phyloP scores from a whole-genome alignment of 2,329 filamentous ascomycete species.

The Venturia effusa region DNA sequence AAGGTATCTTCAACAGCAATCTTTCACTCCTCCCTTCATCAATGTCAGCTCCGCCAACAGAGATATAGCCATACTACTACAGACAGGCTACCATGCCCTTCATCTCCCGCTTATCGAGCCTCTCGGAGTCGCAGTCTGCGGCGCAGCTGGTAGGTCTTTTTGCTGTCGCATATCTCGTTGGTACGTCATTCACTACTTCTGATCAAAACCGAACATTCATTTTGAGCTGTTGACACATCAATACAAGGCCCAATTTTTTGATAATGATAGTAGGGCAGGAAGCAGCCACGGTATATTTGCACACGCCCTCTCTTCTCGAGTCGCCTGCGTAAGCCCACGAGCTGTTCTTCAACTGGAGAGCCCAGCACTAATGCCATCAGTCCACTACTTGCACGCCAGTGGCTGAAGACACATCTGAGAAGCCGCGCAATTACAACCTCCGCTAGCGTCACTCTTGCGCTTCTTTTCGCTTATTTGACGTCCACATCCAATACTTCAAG shows the following conservation, averaged over 20 bases:
- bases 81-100: background rate
- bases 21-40: background rate
- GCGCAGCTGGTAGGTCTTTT: background rate
- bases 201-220: no score
- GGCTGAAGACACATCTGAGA: background rate
- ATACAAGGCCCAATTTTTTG: no score
- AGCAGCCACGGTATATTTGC: background rate
- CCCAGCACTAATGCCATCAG: background rate
- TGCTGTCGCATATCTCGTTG: background rate
- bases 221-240: no score
- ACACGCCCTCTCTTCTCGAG: slow-evolving; percentile 5
- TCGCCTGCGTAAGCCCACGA: background rate
- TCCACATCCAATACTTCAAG: background rate
- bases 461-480: background rate
- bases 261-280: background rate
- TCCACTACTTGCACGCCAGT: background rate
- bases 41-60: background rate
- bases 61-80: background rate
- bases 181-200: background rate
- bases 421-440: background rate
- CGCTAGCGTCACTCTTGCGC: background rate
- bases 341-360: background rate
- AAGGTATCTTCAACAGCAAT: background rate
- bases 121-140: background rate
- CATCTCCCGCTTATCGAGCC: background rate